Base-by-base conservation (phyloP, 768 basidiomycete species). In the Leccinum aurantiacum region DNA sequence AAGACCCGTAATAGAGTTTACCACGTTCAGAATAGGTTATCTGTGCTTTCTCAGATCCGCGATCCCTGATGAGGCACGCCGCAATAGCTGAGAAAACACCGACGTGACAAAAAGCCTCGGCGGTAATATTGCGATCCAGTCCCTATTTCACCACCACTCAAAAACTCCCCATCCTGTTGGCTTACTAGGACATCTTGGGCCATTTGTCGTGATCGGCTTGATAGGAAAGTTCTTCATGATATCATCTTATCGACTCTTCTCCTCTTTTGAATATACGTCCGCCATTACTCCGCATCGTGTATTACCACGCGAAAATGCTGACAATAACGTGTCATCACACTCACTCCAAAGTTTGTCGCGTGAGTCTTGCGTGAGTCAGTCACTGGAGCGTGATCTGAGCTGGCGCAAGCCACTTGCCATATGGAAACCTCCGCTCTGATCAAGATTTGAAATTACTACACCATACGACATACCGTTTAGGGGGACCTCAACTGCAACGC, bases 1-100 rank as follows among this genome's bases (percentile, higher is more conserved):
- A 49, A 54, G 35, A n/a, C 61, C 58, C 38, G 3, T 48, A 53
- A 50, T 29, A 19, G 52, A 13, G 22, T 15, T 29, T 54, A 54
- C 27, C 61, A 59, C 33, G 25, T 15, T 35, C 41, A 6, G 11
- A 22, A 24, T 58, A 69, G 68, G 60, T 56, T 63, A 69, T 69
- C 68, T 70, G 35, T 10, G 2, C 17, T n/a, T 57, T 65, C 35
- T 56, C 15, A 69, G 68, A 69, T 69, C 66, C 69, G 64, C 63
- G 63, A 56, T 37, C 2, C 41, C 5, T 24, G 25, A 24, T 15
- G 11, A 6, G 35, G 35, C 37, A 63, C 49, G 24, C 61, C 56
- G 62, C 61, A 52, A 63, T 15, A 52, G 38, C 8, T 35, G 9
- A 22, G n/a, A 38, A 53, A 48, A 47, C 49, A 25, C 35, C 31